Conservation (phyloP, 1,139 yeast species). For the Saccharomyces uvarum region DNA sequence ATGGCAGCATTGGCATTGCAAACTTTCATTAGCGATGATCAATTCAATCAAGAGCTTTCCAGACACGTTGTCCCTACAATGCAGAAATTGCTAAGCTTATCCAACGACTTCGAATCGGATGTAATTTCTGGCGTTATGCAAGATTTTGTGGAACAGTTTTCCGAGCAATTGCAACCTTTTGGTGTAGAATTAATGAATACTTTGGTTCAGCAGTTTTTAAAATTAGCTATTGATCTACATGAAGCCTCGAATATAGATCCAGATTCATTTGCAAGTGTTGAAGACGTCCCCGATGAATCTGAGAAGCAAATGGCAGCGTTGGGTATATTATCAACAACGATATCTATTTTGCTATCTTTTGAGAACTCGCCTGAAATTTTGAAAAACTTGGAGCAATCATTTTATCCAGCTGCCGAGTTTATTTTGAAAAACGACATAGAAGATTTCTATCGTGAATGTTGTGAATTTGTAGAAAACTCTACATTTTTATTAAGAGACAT, state of each 20-base stretch:
- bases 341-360: slow-evolving; percentile 77
- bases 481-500: slow-evolving; percentile 67
- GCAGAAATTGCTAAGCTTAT: slow-evolving; percentile 67
- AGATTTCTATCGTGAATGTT: slow-evolving; percentile 74
- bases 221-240: slow-evolving; percentile 60
- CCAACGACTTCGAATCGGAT: slow-evolving; percentile 82
- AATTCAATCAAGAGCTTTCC: slow-evolving; percentile 61
- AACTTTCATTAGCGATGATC: slow-evolving; percentile 58
- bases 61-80: slow-evolving; percentile 70
- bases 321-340: slow-evolving; percentile 79
- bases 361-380: slow-evolving; percentile 73
- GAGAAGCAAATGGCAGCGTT: slow-evolving; percentile 85
- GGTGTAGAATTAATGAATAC: slow-evolving; percentile 81
- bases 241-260: slow-evolving; percentile 50
- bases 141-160: slow-evolving; percentile 84
- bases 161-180: slow-evolving; percentile 87
- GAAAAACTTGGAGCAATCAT: slow-evolving; percentile 59
- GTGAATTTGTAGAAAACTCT: slow-evolving; percentile 80
- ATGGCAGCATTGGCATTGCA: slow-evolving; percentile 84
- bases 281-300: slow-evolving; percentile 41
- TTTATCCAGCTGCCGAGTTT: slow-evolving; percentile 63
- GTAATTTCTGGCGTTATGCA: slow-evolving; percentile 87
- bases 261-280: slow-evolving; percentile 40
- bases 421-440: slow-evolving; percentile 60
- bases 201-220: slow-evolving; percentile 71